Percentiles rank a stretch among this genome's conserved stretches.
These are phyloP conservation scores for Flaveria floridana DNA, from an alignment of 140 eudicot genomes.

Conservation along the genomic window DNA sequence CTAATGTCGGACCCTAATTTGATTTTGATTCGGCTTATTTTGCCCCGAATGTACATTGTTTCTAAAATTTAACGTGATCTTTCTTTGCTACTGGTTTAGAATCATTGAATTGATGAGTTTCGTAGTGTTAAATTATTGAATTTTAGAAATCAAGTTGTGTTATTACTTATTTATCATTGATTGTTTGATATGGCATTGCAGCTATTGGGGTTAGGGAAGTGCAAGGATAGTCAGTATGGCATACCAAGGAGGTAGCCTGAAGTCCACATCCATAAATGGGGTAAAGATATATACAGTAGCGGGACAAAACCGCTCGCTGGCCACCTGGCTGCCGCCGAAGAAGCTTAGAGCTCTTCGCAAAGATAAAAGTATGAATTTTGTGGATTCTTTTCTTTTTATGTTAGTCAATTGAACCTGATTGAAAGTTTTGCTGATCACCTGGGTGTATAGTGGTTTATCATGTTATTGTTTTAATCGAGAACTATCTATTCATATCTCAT, in stretches of 20 bases:
- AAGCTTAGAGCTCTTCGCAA: slow-evolving; percentile 70
- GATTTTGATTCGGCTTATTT: not conserved
- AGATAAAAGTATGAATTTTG: slow-evolving; percentile 54
- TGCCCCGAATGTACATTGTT: not conserved
- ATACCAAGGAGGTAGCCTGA: slow-evolving; percentile 67
- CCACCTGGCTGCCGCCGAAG: slow-evolving; percentile 84
- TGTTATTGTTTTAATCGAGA: not conserved
- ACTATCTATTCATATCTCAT: no score
- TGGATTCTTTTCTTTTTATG: no score
- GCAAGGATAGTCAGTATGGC: slow-evolving; percentile 49
- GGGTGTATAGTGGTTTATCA: not conserved
- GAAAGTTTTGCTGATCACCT: not conserved
- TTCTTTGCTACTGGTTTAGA: not conserved
- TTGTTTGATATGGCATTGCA: slow-evolving; percentile 11
- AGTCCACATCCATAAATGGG: slow-evolving; percentile 85
- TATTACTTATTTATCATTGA: slow-evolving; percentile 20
- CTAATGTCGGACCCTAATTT: not conserved
- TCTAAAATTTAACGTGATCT: not conserved
- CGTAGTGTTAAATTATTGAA: not conserved
- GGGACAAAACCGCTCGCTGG: slow-evolving; percentile 62
- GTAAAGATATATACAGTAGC: slow-evolving; percentile 67
- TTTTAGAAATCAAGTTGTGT: not conserved
- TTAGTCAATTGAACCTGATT: no score
- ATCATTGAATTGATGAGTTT: not conserved
- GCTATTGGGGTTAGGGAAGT: slow-evolving; percentile 14